Evolutionary conservation across 768 basidiomycete genomes (phyloP).

Genomic region (Tulasnella sp.): DNA sequence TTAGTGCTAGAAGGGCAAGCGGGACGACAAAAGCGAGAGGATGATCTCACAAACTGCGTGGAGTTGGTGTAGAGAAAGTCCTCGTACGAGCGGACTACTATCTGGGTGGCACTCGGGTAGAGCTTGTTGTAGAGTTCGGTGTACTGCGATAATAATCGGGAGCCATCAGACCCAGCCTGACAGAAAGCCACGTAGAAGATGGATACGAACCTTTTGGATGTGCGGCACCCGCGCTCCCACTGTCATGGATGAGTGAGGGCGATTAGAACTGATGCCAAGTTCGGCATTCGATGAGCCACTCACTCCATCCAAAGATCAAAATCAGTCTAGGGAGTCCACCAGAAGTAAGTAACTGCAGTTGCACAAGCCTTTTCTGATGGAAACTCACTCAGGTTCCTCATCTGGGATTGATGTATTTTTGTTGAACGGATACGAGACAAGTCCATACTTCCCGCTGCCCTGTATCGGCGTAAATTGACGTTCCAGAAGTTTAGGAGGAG

Average conservation of each 20-base stretch:
- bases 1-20: too few species aligned
- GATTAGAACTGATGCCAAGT: background rate
- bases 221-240: conserved; percentile 15
- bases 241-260: background rate
- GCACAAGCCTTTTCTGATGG: background rate
- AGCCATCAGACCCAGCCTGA: too few species aligned
- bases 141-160: too few species aligned
- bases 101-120: conserved; percentile 17
- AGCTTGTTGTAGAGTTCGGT: conserved; percentile 15
- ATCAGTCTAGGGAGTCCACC: conserved; percentile 7
- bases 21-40: too few species aligned
- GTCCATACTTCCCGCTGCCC: too few species aligned
- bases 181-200: too few species aligned
- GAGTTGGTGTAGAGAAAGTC: too few species aligned
- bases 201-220: conserved; percentile 3
- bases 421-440: too few species aligned
- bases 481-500: too few species aligned
- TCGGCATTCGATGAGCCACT: background rate
- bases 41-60: background rate
- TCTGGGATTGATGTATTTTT: too few species aligned
- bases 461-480: too few species aligned
- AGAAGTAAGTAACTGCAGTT: background rate
- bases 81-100: background rate
- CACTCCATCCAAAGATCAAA: conserved; percentile 17
- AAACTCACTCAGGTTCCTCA: too few species aligned